Base-by-base conservation (phyloP, 768 basidiomycete species). In the Mrakia blollopis region DNA sequence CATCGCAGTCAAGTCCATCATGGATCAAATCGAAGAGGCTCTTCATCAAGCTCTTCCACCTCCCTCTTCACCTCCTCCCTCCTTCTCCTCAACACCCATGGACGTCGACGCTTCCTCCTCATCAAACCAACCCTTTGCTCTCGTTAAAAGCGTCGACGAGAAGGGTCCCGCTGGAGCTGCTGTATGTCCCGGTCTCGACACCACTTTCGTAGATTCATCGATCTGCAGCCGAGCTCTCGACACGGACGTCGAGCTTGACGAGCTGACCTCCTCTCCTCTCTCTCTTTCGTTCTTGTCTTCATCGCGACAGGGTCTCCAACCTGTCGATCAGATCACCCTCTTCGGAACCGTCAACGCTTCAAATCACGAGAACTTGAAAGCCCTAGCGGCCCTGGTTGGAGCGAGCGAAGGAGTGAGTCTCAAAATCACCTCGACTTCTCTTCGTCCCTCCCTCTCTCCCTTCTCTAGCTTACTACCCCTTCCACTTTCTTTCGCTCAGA, bases 11-110 rank as follows among this genome's bases (percentile, higher is more conserved):
- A 54, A 74, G 30, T 28, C 28, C 62, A 41, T 78, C 72, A 78
- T 74, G 73, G 23, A 50, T 47, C 67, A 74, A 21, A 74, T 78
- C 25, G 65, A 68, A 52, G 47, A 52, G 25, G 77, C 77, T 11
- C 73, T 78, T 25, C 77, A 78, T 44, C 73, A 78, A 30, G 77
- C 73, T 13, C 63, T 78, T 9, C 71, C 76, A n/a, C 16, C 72
- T 30, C 32, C 71, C 52, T 37, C 71, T 1, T 37, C 35, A 5
- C 30, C 71, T 57, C 30, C 35, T 25, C 23, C 54, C 35, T 37
- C 47, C 47, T 13, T 18, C 25, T 37, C 30, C 30, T 21, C 62
- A 32, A 39, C 52, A 8, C 32, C 32, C 23, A 76, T 61, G 52
- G 50, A 76, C n/a, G 76, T 63, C 18, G 70, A 72, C 54, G 61